phyloP scores from a whole-genome alignment of 2,329 filamentous ascomycete genomes.

The Cercospora zeae-maydis region DNA sequence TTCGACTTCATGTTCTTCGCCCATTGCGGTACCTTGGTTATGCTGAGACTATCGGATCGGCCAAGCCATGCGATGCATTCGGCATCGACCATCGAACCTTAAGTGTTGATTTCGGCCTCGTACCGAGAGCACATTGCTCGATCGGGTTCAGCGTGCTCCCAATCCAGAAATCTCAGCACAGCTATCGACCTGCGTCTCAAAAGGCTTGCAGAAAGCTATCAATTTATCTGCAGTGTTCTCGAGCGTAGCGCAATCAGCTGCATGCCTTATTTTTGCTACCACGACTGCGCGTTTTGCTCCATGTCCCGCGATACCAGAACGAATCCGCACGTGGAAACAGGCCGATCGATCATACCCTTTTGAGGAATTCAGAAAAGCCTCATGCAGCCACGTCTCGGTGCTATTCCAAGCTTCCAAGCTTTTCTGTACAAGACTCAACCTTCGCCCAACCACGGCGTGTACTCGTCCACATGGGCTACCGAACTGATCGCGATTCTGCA shows the following conservation, averaged over 20 bases:
- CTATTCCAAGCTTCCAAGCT: not conserved
- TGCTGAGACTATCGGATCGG: not conserved
- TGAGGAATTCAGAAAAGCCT: not conserved
- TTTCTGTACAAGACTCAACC: not conserved
- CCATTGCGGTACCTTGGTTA: not conserved
- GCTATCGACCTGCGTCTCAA: not conserved
- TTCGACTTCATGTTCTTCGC: not conserved
- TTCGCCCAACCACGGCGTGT: not conserved
- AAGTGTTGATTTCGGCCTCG: not conserved
- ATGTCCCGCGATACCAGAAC: not conserved
- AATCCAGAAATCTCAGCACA: not conserved
- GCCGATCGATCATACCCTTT: not conserved
- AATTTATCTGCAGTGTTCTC: not conserved
- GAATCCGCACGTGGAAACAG: conserved; percentile 1
- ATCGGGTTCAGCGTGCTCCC: not conserved
- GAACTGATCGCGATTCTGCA: not conserved
- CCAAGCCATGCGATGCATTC: not conserved
- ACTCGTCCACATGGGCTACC: not conserved
- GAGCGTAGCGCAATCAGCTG: not conserved
- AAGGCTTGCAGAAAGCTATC: conserved; percentile 1
- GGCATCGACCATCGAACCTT: not conserved
- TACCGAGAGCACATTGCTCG: not conserved
- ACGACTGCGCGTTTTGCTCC: not conserved
- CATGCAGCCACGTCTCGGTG: not conserved
- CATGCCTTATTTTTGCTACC: not conserved